Conservation (phyloP, 768 basidiomycete species). For the Rhizopogon roseolus region DNA sequence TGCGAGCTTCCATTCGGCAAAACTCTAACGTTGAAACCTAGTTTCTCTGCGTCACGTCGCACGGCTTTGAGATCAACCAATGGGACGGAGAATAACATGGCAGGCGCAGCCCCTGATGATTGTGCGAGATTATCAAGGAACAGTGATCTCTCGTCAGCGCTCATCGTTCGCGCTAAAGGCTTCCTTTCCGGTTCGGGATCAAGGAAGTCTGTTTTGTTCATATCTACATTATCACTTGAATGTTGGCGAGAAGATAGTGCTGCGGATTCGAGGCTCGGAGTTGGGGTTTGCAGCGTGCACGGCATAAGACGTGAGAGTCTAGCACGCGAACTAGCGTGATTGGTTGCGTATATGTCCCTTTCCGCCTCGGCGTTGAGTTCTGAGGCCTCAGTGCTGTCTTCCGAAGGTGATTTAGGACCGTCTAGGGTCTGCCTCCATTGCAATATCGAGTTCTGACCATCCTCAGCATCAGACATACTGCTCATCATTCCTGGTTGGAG, state of each 20-base stretch:
- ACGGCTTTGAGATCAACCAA: conserved; percentile 39
- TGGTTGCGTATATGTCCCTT: background rate
- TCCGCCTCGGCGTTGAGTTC: conserved; percentile 24
- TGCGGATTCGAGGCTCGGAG: conserved; percentile 28
- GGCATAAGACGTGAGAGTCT: conserved; percentile 44
- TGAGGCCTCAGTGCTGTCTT: conserved; percentile 25
- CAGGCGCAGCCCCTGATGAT: conserved; percentile 31
- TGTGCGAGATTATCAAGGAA: conserved; percentile 43
- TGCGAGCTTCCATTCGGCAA: conserved; percentile 24
- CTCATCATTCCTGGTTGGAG: conserved; percentile 38
- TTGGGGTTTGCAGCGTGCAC: conserved; percentile 48
- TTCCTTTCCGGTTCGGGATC: conserved; percentile 11
- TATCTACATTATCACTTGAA: conserved; percentile 16
- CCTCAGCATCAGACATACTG: conserved; percentile 22
- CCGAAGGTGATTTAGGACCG: conserved; percentile 20
- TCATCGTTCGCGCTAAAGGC: conserved; percentile 45
- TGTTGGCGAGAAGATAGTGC: conserved; percentile 29
- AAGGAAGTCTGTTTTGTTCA: conserved; percentile 23
- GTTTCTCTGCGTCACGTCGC: conserved; percentile 33
- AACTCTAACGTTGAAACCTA: conserved; percentile 40
- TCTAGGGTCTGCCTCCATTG: conserved; percentile 29
- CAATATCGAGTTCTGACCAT: conserved; percentile 15
- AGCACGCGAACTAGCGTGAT: background rate
- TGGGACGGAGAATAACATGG: conserved; percentile 46
- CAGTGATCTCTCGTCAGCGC: conserved; percentile 43